Evolutionary conservation across 139 green algal genomes (phyloP), one percentile per base, ranked within the genome.

Genomic region (Micractinium conductrix): DNA sequence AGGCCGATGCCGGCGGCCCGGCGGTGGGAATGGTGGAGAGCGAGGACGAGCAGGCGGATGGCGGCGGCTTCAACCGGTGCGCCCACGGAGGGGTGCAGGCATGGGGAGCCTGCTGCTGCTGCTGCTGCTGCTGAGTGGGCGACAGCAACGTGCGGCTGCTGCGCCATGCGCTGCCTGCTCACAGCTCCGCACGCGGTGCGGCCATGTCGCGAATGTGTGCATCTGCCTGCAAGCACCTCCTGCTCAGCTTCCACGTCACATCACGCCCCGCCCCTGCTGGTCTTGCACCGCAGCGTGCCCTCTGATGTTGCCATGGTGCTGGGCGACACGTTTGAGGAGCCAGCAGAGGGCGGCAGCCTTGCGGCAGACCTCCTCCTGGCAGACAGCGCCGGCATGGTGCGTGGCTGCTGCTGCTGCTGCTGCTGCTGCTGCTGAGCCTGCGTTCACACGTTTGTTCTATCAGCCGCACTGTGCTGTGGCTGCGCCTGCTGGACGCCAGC

Each of bases 251-350:
- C n/a, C n/a, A n/a, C n/a, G n/a, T n/a, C n/a, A n/a, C n/a, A n/a
- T n/a, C n/a, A n/a, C n/a, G n/a, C n/a, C n/a, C n/a, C n/a, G 33
- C 37, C 4, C 19, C 7, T 75, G 69, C 8, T 30, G 38, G 1
- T 28, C 19, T 30, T 45, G 7, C 58, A 0, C 19, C 37, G 70
- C 79, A 83, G 84, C 42, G 80, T 89, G 63, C 73, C 85, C 2
- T 89, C 85, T 9, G 85, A 89, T 24, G 48, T 87, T n/a, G 85
- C 72, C 40, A 89, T 89, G 85, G 72, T 89, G 33, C 42, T 69
- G 26, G 86, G 86, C 26, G 72, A 87, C 16, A 40, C 68, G 35
- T 28, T 76, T 50, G 70, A 9, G 42, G 7, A 8, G 62, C 60
- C 30, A 6, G 62, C 4, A 30, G 69, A 4, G 10, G 35, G 19